A percentile compares a stretch with the other conserved stretches of the same genome.
phyloP scores from a whole-genome alignment of 371 early-diverging fungal genomes.

The Mucor sp. region DNA sequence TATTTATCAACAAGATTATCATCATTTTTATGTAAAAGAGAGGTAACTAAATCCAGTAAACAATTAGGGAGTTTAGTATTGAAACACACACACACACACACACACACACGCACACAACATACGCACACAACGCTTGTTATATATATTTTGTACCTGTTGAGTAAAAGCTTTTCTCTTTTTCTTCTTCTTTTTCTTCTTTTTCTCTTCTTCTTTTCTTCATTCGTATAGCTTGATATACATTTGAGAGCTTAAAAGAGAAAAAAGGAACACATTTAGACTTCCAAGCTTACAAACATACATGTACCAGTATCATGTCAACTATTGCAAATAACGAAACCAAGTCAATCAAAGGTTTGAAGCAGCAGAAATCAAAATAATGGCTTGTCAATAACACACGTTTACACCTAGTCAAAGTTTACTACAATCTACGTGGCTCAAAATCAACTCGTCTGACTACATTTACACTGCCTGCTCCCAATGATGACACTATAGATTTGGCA shows the following conservation, averaged over 20 bases:
- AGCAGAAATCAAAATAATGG: not conserved
- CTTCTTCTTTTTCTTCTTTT: not conserved
- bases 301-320: not conserved
- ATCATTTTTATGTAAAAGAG: not conserved
- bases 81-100: slow-evolving; percentile 14
- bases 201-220: not conserved
- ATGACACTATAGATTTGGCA: slow-evolving; percentile 7
- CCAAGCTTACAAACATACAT: not conserved
- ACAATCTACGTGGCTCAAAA: slow-evolving; percentile 17
- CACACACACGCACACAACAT: slow-evolving; percentile 8
- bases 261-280: not conserved
- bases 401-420: slow-evolving; percentile 15
- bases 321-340: slow-evolving; percentile 1
- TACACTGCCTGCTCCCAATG: slow-evolving; percentile 5
- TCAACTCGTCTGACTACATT: slow-evolving; percentile 41
- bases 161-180: not conserved
- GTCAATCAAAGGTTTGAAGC: slow-evolving; percentile 12
- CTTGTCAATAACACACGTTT: not conserved
- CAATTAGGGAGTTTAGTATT: slow-evolving; percentile 15
- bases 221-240: not conserved
- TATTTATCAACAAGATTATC: not conserved
- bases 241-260: not conserved
- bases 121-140: not conserved
- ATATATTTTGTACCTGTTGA: slow-evolving; percentile 2
- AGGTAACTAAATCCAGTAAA: slow-evolving; percentile 15